Conservation (phyloP, 108 stramenopile species). For the Skeletonema marinoi region DNA sequence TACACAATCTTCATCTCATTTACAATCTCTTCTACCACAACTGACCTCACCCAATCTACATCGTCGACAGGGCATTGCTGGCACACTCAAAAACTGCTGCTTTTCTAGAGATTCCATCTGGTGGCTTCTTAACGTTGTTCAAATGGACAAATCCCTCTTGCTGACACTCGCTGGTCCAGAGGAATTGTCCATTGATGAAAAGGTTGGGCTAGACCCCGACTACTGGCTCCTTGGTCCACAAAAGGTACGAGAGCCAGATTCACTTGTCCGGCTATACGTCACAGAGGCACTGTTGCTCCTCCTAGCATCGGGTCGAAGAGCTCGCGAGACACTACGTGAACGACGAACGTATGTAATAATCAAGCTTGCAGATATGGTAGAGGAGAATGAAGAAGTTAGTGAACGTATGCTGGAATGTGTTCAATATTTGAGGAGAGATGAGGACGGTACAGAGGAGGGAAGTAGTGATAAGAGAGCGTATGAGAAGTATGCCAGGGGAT, state of each 20-base stretch:
- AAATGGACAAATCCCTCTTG: slow-evolving; percentile 62
- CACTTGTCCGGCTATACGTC: slow-evolving; percentile 54
- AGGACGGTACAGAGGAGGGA: slow-evolving; percentile 84
- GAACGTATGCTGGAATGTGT: slow-evolving; percentile 88
- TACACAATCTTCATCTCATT: slow-evolving; percentile 37
- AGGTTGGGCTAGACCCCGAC: slow-evolving; percentile 84
- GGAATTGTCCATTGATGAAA: slow-evolving; percentile 85
- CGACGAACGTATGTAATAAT: slow-evolving; percentile 74
- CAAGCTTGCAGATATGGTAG: slow-evolving; percentile 85
- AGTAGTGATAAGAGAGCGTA: slow-evolving; percentile 73
- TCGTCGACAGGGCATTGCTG: slow-evolving; percentile 84
- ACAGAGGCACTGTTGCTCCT: slow-evolving; percentile 79
- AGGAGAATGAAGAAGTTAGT: slow-evolving; percentile 81
- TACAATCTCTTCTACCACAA: slow-evolving; percentile 65
- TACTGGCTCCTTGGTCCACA: slow-evolving; percentile 87
- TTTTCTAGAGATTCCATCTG: slow-evolving; percentile 79
- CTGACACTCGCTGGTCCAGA: slow-evolving; percentile 86
- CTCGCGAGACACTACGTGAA: slow-evolving; percentile 67
- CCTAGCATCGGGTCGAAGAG: slow-evolving; percentile 68
- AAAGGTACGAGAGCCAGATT: slow-evolving; percentile 76
- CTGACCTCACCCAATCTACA: slow-evolving; percentile 65
- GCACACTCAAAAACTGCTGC: slow-evolving; percentile 85
- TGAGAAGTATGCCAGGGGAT: slow-evolving; percentile 44
- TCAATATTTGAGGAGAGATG: slow-evolving; percentile 84
- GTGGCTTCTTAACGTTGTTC: slow-evolving; percentile 82